A percentile compares a stretch with the other conserved stretches of the same genome.
phyloP scores from a whole-genome alignment of 345 rosid genomes.

The Citrus mangshanensis region DNA sequence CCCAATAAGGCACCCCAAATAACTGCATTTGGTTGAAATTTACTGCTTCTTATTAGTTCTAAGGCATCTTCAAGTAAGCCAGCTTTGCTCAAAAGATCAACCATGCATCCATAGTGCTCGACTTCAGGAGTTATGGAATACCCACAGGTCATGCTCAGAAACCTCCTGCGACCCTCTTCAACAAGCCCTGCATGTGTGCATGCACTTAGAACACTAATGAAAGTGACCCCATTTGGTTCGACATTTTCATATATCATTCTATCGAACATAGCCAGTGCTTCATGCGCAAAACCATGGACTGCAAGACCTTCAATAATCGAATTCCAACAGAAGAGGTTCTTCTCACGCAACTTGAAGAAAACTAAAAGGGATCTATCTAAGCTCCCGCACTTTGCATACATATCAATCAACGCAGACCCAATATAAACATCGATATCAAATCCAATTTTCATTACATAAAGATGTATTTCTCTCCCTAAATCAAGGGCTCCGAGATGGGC shows the following conservation, averaged over 20 bases:
- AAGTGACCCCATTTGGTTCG: conserved; percentile 66
- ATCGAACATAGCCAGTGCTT: conserved; percentile 57
- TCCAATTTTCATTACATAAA: conserved; percentile 41
- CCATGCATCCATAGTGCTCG: conserved; percentile 81
- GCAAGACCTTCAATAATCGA: conserved; percentile 77
- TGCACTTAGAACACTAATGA: conserved; percentile 69
- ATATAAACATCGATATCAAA: conserved; percentile 68
- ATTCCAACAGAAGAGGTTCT: conserved; percentile 84
- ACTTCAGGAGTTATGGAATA: conserved; percentile 44
- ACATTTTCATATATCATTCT: conserved; percentile 54
- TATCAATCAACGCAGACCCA: conserved; percentile 79
- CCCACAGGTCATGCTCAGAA: conserved; percentile 48
- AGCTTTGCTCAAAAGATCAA: conserved; percentile 70
- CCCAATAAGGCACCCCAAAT: conserved; percentile 76
- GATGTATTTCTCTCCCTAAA: conserved; percentile 61
- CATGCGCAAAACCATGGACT: conserved; percentile 59
- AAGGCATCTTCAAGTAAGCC: conserved; percentile 74
- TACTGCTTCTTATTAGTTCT: conserved; percentile 47
- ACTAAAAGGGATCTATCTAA: conserved; percentile 56
- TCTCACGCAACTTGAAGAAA: conserved; percentile 64
- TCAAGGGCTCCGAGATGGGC: conserved; percentile 80
- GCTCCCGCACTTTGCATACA: conserved; percentile 87
- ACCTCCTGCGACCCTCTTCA: conserved; percentile 58
- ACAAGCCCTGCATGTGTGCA: conserved; percentile 82
- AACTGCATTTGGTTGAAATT: conserved; percentile 54